Evolutionary conservation across 2,329 filamentous ascomycete genomes (phyloP).

Genomic region (Epichloe bromicola): DNA sequence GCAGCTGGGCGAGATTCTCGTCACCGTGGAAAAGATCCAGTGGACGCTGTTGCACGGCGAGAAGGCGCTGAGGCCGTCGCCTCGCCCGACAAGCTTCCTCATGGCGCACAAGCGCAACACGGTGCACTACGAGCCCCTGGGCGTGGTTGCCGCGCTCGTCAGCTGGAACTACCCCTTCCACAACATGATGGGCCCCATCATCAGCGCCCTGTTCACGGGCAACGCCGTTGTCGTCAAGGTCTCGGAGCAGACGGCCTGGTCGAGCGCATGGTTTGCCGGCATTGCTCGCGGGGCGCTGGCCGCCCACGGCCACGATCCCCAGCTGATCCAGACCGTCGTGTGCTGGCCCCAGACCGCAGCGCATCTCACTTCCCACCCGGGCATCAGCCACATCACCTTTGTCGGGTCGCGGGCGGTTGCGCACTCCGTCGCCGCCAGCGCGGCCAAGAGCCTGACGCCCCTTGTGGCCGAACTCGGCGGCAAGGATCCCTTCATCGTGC

Average conservation of each 20-base stretch:
- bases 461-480: slow-evolving; percentile 86
- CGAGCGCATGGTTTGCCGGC: slow-evolving; percentile 64
- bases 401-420: slow-evolving; percentile 84
- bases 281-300: slow-evolving; percentile 68
- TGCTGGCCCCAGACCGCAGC: slow-evolving; percentile 80
- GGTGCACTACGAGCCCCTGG: slow-evolving; percentile 82
- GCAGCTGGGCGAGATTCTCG: slow-evolving; percentile 83
- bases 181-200: slow-evolving; percentile 83
- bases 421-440: slow-evolving; percentile 74
- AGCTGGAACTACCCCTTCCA: slow-evolving; percentile 98
- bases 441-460: slow-evolving; percentile 75
- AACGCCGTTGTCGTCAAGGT: slow-evolving; percentile 90
- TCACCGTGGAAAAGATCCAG: slow-evolving; percentile 83
- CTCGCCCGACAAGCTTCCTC: slow-evolving; percentile 74
- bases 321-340: slow-evolving; percentile 70
- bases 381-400: slow-evolving; percentile 83
- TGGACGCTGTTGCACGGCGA: slow-evolving; percentile 93
- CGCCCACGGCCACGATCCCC: slow-evolving; percentile 69
- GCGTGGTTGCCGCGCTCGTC: slow-evolving; percentile 82
- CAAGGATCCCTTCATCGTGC: slow-evolving; percentile 82
- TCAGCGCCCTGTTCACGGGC: slow-evolving; percentile 80
- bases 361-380: slow-evolving; percentile 72
- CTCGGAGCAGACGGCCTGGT: slow-evolving; percentile 94
- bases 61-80: slow-evolving; percentile 56
- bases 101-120: slow-evolving; percentile 94